Percentiles rank a stretch among this genome's conserved stretches.
Evolutionary conservation across 1,139 yeast species (phyloP).

Genomic region (Magnusiomyces suaveolens): DNA sequence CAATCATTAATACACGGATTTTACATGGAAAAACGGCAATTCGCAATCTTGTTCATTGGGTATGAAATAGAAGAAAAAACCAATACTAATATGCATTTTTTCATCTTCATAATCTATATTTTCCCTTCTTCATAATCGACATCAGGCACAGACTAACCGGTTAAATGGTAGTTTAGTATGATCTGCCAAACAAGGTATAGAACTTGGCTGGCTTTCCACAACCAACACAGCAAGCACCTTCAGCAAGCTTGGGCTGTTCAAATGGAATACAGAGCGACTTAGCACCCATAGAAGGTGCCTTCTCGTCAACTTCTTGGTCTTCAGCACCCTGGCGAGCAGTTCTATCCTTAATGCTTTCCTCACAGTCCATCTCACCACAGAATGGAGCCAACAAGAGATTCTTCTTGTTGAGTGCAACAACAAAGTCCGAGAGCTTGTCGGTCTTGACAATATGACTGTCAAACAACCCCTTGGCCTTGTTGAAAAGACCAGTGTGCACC

Average conservation of each 20-base stretch:
- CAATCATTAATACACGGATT: too few species aligned
- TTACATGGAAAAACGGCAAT: too few species aligned
- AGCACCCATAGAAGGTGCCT: constrained; percentile 99
- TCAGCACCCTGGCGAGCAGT: constrained; percentile 76
- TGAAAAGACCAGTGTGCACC: constrained; percentile 66
- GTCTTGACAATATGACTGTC: constrained; percentile 77
- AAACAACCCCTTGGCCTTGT: constrained; percentile 69
- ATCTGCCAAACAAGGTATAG: constrained; percentile 94
- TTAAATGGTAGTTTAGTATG: too few species aligned
- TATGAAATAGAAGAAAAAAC: too few species aligned
- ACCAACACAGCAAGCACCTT: constrained; percentile 70
- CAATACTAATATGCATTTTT: too few species aligned
- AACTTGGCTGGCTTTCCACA: constrained; percentile 67
- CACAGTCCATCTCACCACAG: constrained; percentile 94
- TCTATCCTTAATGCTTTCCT: constrained; percentile 90
- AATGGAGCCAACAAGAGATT: constrained; percentile 90
- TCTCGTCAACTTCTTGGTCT: constrained; percentile 83
- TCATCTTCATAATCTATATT: too few species aligned
- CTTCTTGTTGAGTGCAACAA: constrained; percentile 83
- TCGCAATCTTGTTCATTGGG: too few species aligned
- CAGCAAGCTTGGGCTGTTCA: constrained; percentile 74
- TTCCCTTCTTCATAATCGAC: too few species aligned
- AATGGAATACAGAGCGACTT: constrained; percentile 95
- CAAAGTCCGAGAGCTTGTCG: constrained; percentile 83
- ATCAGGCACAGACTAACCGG: too few species aligned